Base-by-base conservation (phyloP, 2,329 filamentous ascomycete genomes). In the Cordyceps militaris region DNA sequence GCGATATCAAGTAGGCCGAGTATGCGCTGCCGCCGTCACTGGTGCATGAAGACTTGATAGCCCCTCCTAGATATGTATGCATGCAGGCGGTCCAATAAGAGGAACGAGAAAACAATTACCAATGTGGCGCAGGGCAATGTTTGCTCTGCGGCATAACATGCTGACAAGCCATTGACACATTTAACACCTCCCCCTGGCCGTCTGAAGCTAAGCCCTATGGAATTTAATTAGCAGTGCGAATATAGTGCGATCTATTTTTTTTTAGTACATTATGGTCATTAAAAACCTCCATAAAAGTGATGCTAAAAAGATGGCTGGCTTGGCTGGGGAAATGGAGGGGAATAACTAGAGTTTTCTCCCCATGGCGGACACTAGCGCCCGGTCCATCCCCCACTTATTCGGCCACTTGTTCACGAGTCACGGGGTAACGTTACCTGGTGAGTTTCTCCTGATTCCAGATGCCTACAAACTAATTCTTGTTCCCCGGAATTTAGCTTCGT, bases 21-120 rank as follows among this genome's bases (percentile, higher is more conserved):
- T 73, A 0, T 76, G 73, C 60, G 74, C 74, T 7, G 71, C 67
- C 1, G 74, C 67, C 1, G 71, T 71, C 1, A 74, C n/a, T n/a
- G n/a, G n/a, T n/a, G n/a, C n/a, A n/a, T n/a, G n/a, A n/a, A n/a
- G n/a, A n/a, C n/a, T n/a, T n/a, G n/a, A n/a, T n/a, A n/a, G n/a
- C n/a, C n/a, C n/a, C n/a, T n/a, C n/a, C n/a, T n/a, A n/a, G n/a
- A n/a, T n/a, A n/a, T n/a, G n/a, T n/a, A n/a, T n/a, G n/a, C n/a
- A n/a, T n/a, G n/a, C n/a, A n/a, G n/a, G n/a, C n/a, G n/a, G n/a
- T n/a, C n/a, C n/a, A n/a, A n/a, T n/a, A n/a, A n/a, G n/a, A n/a
- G n/a, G n/a, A n/a, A n/a, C n/a, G n/a, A n/a, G n/a, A n/a, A n/a
- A n/a, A n/a, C n/a, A n/a, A n/a, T n/a, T n/a, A n/a, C n/a, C n/a